These are phyloP conservation scores for Termitomyces sp. DNA, from an alignment of 768 basidiomycete genomes.

Conservation along the genomic window DNA sequence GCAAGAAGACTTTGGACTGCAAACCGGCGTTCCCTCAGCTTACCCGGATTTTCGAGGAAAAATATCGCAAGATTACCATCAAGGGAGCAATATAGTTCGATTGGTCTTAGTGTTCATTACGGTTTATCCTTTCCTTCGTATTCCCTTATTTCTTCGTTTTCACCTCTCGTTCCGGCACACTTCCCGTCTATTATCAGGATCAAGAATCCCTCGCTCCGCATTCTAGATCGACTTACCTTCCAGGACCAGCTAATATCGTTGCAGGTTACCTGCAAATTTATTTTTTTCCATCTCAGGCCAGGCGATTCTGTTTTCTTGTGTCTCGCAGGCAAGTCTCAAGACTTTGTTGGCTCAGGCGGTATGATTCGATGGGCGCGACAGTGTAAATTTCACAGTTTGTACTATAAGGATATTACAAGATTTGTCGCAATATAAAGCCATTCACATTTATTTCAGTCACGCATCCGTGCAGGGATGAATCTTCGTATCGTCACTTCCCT, in stretches of 20 bases:
- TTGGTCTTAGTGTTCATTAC: slow-evolving; percentile 6
- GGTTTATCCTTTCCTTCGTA: slow-evolving; percentile 15
- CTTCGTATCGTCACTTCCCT: slow-evolving; percentile 81
- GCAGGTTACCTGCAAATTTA: slow-evolving; percentile 12
- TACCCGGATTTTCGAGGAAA: slow-evolving; percentile 66
- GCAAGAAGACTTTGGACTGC: slow-evolving; percentile 70
- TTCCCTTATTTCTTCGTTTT: slow-evolving; percentile 20
- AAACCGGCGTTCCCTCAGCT: slow-evolving; percentile 57
- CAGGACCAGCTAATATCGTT: slow-evolving; percentile 10
- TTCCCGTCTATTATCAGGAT: slow-evolving; percentile 3
- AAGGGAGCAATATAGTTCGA: slow-evolving; percentile 79
- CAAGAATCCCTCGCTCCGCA: slow-evolving; percentile 8
- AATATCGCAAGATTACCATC: slow-evolving; percentile 84
- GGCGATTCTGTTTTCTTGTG: slow-evolving; percentile 1
- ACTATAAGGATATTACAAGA: slow-evolving; percentile 6
- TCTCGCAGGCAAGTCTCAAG: slow-evolving; percentile 8
- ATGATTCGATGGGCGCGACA: neutral
- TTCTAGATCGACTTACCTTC: slow-evolving; percentile 5
- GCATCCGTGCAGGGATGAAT: slow-evolving; percentile 91
- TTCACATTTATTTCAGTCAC: slow-evolving; percentile 50
- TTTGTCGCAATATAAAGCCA: slow-evolving; percentile 6
- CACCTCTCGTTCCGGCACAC: slow-evolving; percentile 13
- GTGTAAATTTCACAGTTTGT: slow-evolving; percentile 10
- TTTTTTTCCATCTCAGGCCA: slow-evolving; percentile 5
- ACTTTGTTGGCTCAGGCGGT: slow-evolving; percentile 1